phyloP scores from a whole-genome alignment of 1,139 yeast species.

The Hansenula lynferdii region DNA sequence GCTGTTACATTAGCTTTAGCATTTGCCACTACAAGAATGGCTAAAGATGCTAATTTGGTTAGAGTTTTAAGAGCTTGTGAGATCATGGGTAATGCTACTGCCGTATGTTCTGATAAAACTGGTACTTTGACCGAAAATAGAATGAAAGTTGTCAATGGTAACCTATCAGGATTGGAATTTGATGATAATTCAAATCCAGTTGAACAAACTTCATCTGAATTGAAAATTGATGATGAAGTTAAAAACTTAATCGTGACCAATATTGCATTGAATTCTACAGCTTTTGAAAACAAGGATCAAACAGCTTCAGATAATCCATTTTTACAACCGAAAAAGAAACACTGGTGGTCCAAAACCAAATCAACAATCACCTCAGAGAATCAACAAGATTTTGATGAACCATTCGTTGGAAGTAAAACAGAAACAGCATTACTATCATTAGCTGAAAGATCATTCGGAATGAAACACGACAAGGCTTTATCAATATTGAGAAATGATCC shows the following conservation, averaged over 20 bases:
- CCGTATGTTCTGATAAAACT: slow-evolving; percentile 94
- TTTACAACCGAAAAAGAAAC: slow-evolving; percentile 9
- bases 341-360: slow-evolving; percentile 12
- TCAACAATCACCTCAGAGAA: background rate
- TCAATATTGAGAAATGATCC: slow-evolving; percentile 34
- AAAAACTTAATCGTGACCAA: slow-evolving; percentile 48
- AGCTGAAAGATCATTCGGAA: slow-evolving; percentile 53
- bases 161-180: slow-evolving; percentile 42
- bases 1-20: slow-evolving; percentile 97
- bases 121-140: slow-evolving; percentile 92
- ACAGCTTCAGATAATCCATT: slow-evolving; percentile 26
- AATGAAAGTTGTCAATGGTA: slow-evolving; percentile 84
- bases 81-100: slow-evolving; percentile 98
- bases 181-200: slow-evolving; percentile 24
- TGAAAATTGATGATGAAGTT: slow-evolving; percentile 31
- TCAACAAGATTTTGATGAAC: slow-evolving; percentile 37
- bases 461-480: slow-evolving; percentile 40
- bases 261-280: slow-evolving; percentile 77
- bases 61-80: slow-evolving; percentile 92
- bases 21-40: slow-evolving; percentile 97
- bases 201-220: slow-evolving; percentile 27
- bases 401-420: slow-evolving; percentile 87
- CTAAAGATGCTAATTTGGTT: slow-evolving; percentile 93
- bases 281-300: slow-evolving; percentile 63
- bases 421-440: slow-evolving; percentile 82